These are phyloP conservation scores for Aspergillus felis DNA, from an alignment of 2,329 filamentous ascomycete species.

Conservation along the genomic window DNA sequence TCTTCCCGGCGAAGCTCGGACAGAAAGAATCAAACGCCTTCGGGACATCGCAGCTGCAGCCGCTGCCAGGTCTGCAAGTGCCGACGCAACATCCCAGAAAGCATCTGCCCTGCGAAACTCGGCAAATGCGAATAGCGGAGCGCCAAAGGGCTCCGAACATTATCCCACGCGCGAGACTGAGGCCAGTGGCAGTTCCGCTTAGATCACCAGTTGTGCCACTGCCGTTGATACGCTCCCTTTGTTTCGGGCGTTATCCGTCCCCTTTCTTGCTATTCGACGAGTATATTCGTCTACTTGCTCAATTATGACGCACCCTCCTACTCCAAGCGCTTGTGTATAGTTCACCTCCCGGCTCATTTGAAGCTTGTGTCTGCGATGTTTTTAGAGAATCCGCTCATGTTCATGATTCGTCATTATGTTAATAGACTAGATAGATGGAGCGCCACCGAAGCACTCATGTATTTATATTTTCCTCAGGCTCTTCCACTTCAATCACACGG, in stretches of 20 bases:
- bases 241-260: neutral
- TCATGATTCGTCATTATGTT: conserved; percentile 2
- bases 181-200: neutral
- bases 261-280: neutral
- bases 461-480: neutral
- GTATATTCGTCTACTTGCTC: neutral
- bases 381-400: neutral
- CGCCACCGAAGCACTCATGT: neutral
- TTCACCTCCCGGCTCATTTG: neutral
- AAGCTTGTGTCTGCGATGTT: neutral
- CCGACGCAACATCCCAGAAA: conserved; percentile 10
- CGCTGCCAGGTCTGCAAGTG: conserved; percentile 5
- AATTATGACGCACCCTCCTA: neutral
- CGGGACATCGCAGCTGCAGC: conserved; percentile 25
- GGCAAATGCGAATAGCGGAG: neutral
- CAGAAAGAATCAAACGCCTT: conserved; percentile 35
- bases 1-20: conserved; percentile 36
- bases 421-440: neutral
- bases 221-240: neutral
- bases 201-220: neutral
- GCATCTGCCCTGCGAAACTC: conserved; percentile 1
- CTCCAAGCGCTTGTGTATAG: neutral
- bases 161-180: neutral
- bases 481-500: neutral
- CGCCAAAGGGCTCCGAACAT: neutral